Percentiles rank a stretch among this genome's conserved stretches.
Evolutionary conservation across 192 early-diverging fungal genomes (phyloP).

Genomic region (Entomortierella lignicola): DNA sequence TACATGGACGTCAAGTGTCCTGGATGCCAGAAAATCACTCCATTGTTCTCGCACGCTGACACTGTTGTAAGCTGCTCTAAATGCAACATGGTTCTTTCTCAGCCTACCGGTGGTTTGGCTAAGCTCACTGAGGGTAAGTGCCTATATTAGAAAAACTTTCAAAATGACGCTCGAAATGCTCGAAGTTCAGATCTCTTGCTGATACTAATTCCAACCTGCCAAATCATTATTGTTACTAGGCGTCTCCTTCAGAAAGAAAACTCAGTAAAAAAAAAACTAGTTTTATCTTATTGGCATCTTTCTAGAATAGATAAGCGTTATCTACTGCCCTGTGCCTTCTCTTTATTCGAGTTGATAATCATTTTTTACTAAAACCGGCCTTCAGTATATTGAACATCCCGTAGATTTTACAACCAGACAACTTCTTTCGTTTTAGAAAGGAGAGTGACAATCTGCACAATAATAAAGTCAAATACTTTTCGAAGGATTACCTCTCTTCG

Average conservation of each 20-base stretch:
- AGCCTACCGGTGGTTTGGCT: constrained; percentile 92
- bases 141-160: too few species aligned
- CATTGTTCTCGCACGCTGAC: constrained; percentile 92
- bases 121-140: constrained; percentile 79
- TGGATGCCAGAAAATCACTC: constrained; percentile 87
- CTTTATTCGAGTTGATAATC: too few species aligned
- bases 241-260: constrained; percentile 84
- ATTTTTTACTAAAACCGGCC: too few species aligned
- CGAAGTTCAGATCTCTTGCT: too few species aligned
- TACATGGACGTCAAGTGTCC: constrained; percentile 99
- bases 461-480: not conserved
- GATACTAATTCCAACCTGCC: too few species aligned
- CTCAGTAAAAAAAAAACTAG: constrained; percentile 56
- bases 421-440: too few species aligned
- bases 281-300: too few species aligned
- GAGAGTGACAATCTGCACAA: not conserved
- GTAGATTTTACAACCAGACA: too few species aligned
- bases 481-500: constrained; percentile 2
- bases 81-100: constrained; percentile 88
- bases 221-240: not conserved
- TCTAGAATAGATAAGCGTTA: too few species aligned
- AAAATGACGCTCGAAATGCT: too few species aligned
- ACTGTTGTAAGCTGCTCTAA: constrained; percentile 88
- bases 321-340: too few species aligned
- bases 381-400: too few species aligned